A percentile compares a stretch with the other conserved stretches of the same genome.
Conservation (phyloP, 768 basidiomycete species). For the Austroboletus festivus region DNA sequence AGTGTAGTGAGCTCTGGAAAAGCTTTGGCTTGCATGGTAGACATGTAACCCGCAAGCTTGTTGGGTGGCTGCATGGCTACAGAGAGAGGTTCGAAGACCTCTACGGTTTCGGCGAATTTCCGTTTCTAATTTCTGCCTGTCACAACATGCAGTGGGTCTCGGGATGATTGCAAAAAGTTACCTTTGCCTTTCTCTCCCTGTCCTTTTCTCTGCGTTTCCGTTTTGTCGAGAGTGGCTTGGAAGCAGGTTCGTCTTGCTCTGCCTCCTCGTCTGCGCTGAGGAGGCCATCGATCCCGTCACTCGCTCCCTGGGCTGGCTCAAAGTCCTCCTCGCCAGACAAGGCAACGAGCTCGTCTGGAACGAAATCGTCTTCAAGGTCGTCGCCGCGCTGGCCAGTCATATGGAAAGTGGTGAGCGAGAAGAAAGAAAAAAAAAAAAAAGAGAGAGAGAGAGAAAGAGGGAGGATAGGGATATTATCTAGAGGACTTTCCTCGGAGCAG, state of each 20-base stretch:
- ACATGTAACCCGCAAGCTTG: conserved; percentile 60
- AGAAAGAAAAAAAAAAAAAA: no score
- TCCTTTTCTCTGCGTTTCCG: conserved; percentile 75
- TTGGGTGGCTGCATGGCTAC: conserved; percentile 56
- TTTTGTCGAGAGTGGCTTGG: conserved; percentile 39
- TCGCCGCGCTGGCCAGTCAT: conserved; percentile 52
- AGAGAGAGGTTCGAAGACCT: conserved; percentile 38
- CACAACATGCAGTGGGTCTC: conserved; percentile 1
- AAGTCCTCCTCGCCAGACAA: conserved; percentile 57
- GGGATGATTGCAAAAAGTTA: conserved; percentile 28
- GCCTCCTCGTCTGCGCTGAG: conserved; percentile 46
- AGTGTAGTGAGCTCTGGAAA: conserved; percentile 67
- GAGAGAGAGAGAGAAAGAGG: no score
- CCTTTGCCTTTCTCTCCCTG: conserved; percentile 72
- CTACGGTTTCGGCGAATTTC: conserved; percentile 52
- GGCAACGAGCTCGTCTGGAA: conserved; percentile 65
- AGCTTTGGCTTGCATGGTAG: conserved; percentile 63
- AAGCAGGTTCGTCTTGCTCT: conserved; percentile 31
- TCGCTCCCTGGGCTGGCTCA: conserved; percentile 25
- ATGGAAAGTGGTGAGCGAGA: no score
- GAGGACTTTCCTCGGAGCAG: background rate
- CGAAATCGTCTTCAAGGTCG: conserved; percentile 82
- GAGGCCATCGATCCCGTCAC: conserved; percentile 38
- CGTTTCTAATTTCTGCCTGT: conserved; percentile 51
- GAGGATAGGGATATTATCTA: no score